A percentile compares a stretch with the other conserved stretches of the same genome.
phyloP scores from a whole-genome alignment of 805 yeast genomes.

The Yarrowia keelungensis region DNA sequence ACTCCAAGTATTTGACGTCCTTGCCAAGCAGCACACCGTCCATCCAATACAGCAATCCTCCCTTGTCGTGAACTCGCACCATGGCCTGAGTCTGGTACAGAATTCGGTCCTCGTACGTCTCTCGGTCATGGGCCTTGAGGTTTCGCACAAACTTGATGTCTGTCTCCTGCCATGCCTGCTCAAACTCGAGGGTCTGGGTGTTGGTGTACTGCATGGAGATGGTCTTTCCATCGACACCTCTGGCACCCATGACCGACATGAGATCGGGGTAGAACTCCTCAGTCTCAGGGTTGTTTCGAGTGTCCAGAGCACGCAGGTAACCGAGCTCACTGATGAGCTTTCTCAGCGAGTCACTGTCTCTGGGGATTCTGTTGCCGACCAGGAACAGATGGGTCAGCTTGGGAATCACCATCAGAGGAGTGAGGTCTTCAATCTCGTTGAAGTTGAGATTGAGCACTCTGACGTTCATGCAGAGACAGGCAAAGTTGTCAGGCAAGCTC shows the following conservation, averaged over 20 bases:
- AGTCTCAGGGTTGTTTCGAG: constrained; percentile 20
- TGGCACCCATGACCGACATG: background rate
- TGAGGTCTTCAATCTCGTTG: constrained; percentile 46
- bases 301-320: constrained; percentile 10
- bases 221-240: background rate
- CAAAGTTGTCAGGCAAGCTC: constrained; percentile 45
- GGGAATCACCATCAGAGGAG: constrained; percentile 45
- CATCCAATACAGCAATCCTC: constrained; percentile 16
- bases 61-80: constrained; percentile 7
- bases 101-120: constrained; percentile 18
- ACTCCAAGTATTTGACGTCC: constrained; percentile 4
- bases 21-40: constrained; percentile 26
- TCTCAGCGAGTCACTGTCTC: constrained; percentile 1
- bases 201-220: constrained; percentile 13
- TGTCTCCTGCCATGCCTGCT: constrained; percentile 17
- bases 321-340: constrained; percentile 8
- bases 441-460: constrained; percentile 49
- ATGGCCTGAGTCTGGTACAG: constrained; percentile 33
- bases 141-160: constrained; percentile 9
- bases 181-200: constrained; percentile 20
- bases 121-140: constrained; percentile 18
- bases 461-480: constrained; percentile 45
- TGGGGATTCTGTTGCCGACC: constrained; percentile 45
- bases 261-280: constrained; percentile 31
- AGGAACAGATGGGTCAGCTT: constrained; percentile 46